A percentile compares a stretch with the other conserved stretches of the same genome.
Conservation (phyloP, 805 yeast species). For the Ogataea thermomethanolica region DNA sequence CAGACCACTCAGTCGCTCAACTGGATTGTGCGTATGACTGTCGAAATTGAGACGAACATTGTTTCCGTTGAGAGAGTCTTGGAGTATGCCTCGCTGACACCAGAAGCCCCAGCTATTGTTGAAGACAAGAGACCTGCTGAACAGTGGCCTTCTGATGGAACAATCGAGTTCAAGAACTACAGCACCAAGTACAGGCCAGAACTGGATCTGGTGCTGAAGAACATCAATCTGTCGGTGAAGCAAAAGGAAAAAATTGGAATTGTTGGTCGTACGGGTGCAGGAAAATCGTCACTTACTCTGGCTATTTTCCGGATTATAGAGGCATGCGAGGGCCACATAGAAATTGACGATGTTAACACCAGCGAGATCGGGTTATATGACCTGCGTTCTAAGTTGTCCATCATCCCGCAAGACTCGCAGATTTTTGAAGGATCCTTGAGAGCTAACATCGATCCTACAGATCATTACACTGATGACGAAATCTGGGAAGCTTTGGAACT, state of each 20-base stretch:
- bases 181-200: constrained; percentile 83
- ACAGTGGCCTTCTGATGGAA: constrained; percentile 74
- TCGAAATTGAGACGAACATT: constrained; percentile 95
- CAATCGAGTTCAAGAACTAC: constrained; percentile 63
- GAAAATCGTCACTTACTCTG: constrained; percentile 80
- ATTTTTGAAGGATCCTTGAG: constrained; percentile 84
- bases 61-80: constrained; percentile 72
- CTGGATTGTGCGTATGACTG: constrained; percentile 99
- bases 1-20: constrained; percentile 91
- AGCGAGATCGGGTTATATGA: constrained; percentile 70
- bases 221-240: constrained; percentile 59
- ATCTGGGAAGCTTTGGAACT: constrained; percentile 80
- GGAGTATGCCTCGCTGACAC: constrained; percentile 47
- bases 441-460: constrained; percentile 83
- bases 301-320: constrained; percentile 86
- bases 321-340: constrained; percentile 56
- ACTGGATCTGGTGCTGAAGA: constrained; percentile 72
- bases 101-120: constrained; percentile 74
- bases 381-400: constrained; percentile 71
- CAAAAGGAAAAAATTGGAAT: constrained; percentile 87
- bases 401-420: constrained; percentile 93
- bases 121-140: constrained; percentile 54
- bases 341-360: constrained; percentile 68
- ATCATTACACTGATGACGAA: constrained; percentile 62
- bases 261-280: constrained; percentile 97